These are phyloP conservation scores for Xylariaceae sp. DNA, from an alignment of 2,329 filamentous ascomycete species.

Conservation along the genomic window DNA sequence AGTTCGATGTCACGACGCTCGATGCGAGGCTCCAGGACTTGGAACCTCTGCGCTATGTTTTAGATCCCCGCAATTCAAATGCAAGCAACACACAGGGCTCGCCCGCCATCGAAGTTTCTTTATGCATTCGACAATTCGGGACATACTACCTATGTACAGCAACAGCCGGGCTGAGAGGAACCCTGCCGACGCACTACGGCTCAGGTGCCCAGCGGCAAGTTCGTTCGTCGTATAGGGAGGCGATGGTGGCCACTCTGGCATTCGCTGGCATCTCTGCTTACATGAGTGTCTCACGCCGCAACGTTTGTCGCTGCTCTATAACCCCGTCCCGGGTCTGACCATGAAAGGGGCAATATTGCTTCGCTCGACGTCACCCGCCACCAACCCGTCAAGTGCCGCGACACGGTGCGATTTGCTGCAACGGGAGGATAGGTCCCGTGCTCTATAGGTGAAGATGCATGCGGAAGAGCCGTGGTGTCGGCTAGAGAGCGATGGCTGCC, in stretches of 20 bases:
- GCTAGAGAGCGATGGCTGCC: not conserved
- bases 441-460: not conserved
- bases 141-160: slow-evolving; percentile 18
- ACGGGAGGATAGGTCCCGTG: slow-evolving; percentile 8
- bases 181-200: slow-evolving; percentile 18
- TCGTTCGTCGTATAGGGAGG: slow-evolving; percentile 13
- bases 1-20: slow-evolving; percentile 12
- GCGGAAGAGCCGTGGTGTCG: not conserved
- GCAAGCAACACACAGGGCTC: slow-evolving; percentile 29
- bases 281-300: not conserved
- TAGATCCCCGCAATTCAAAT: slow-evolving; percentile 29
- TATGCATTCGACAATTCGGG: slow-evolving; percentile 12
- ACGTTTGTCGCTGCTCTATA: not conserved
- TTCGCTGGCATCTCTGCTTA: not conserved
- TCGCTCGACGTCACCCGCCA: not conserved
- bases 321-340: not conserved
- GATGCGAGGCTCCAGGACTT: slow-evolving; percentile 21
- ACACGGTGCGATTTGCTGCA: slow-evolving; percentile 4
- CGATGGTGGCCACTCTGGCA: slow-evolving; percentile 1
- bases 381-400: slow-evolving; percentile 1
- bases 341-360: not conserved
- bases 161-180: slow-evolving; percentile 20
- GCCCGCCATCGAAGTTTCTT: slow-evolving; percentile 28
- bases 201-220: slow-evolving; percentile 6
- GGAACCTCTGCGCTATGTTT: slow-evolving; percentile 20